Evolutionary conservation across 2,329 filamentous ascomycete genomes (phyloP), one percentile per base, ranked within the genome.

Genomic region (Fusarium chuoi): DNA sequence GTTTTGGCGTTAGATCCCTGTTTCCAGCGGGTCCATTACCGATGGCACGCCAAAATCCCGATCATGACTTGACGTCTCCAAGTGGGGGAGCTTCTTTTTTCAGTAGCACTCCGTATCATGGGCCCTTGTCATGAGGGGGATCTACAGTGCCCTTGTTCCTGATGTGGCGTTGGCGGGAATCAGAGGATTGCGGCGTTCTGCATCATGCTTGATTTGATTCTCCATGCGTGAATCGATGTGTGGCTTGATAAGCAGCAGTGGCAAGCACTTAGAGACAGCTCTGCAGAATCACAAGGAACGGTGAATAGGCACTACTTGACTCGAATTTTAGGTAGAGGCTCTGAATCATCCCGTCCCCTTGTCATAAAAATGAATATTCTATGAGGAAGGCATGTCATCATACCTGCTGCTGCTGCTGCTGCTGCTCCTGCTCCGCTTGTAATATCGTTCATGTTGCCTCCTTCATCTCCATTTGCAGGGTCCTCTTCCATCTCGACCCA

Each of bases 121-220:
- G 72, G 68, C 48, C 69, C 58, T 51, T 74, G 60, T 62, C 70
- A 70, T 74, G 72, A 74, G 71, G 71, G 71, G 71, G 67, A 70
- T 70, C 71, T 73, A 35, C 69, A 24, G 18, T 45, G 28, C 42
- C 48, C 54, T 59, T 69, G 71, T 74, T 49, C 71, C 71, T 73
- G 55, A 36, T 66, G 65, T 73, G 70, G 70, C 70, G 69, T 59
- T 36, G 48, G 33, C 38, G 71, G 66, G 62, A 68, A 64, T 71
- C 57, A 54, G 46, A 59, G 62, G n/a, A 39, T 41, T 51, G 49
- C 49, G 65, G 62, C 48, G 48, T 41, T 68, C 38, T 45, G 63
- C 39, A 68, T 68, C 36, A 71, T 61, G 45, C 55, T 42, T 51
- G 42, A 36, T 67, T 64, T 63, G 30, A 44, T 48, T 33, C 46